phyloP scores from a whole-genome alignment of 2,329 filamentous ascomycete species.

The Penicillium sp. region DNA sequence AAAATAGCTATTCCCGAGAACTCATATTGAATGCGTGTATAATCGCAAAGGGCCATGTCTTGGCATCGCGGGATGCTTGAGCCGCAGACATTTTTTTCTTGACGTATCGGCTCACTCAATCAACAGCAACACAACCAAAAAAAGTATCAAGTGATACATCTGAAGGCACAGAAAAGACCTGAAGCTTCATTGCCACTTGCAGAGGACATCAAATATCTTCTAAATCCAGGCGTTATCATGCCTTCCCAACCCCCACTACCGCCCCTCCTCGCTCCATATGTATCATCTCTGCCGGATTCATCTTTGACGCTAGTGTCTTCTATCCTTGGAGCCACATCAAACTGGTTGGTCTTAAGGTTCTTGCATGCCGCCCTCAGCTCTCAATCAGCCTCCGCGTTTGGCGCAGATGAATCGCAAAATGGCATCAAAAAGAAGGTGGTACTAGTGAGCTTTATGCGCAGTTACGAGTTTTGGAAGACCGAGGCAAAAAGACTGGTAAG shows the following conservation, averaged over 20 bases:
- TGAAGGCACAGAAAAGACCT: background rate
- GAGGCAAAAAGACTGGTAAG: slow-evolving; percentile 68
- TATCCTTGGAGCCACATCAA: slow-evolving; percentile 51
- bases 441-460: slow-evolving; percentile 79
- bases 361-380: slow-evolving; percentile 49
- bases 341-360: slow-evolving; percentile 59
- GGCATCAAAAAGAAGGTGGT: slow-evolving; percentile 58
- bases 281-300: slow-evolving; percentile 35
- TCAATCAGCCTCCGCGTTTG: slow-evolving; percentile 19
- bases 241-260: slow-evolving; percentile 43
- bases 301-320: slow-evolving; percentile 48
- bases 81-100: slow-evolving; percentile 22
- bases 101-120: slow-evolving; percentile 16
- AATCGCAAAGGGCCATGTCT: slow-evolving; percentile 14
- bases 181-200: background rate
- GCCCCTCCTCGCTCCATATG: slow-evolving; percentile 41
- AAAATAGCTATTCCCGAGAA: accelerated
- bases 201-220: background rate
- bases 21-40: background rate
- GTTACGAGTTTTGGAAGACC: slow-evolving; percentile 75
- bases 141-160: slow-evolving; percentile 1
- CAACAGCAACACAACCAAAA: slow-evolving; percentile 12
- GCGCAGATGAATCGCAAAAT: slow-evolving; percentile 28
- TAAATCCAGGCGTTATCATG: slow-evolving; percentile 27
- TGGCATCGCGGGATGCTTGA: slow-evolving; percentile 20